These are phyloP conservation scores for Gossypium trilobum DNA, from an alignment of 441 rosid genomes.

Conservation along the genomic window DNA sequence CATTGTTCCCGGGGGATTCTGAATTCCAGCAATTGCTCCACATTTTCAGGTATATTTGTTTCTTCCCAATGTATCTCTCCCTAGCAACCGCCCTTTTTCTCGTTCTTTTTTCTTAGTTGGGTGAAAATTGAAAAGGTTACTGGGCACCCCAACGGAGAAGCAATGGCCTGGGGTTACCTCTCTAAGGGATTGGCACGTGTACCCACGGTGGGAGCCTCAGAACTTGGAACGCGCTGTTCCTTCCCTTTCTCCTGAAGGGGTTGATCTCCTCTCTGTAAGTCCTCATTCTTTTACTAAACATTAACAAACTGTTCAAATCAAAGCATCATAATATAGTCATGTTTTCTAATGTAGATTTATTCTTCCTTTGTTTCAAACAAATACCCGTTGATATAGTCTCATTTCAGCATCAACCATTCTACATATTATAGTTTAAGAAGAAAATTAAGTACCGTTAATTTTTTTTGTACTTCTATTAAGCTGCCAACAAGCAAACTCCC, in stretches of 20 bases:
- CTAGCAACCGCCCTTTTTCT: neutral
- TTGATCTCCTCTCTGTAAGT: conserved; percentile 72
- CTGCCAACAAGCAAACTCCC: neutral
- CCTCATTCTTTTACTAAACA: neutral
- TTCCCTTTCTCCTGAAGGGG: conserved; percentile 60
- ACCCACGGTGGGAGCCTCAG: conserved; percentile 86
- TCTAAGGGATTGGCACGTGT: conserved; percentile 84
- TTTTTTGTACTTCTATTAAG: neutral
- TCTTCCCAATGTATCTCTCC: neutral
- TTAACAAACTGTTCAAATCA: neutral
- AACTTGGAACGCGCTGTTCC: conserved; percentile 66
- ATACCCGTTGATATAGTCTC: neutral
- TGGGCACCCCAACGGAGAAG: conserved; percentile 85
- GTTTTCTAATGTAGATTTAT: neutral
- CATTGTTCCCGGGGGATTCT: conserved; percentile 85
- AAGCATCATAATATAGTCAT: neutral
- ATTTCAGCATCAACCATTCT: neutral
- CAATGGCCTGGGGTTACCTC: conserved; percentile 80
- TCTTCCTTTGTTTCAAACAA: neutral
- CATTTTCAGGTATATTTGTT: conserved; percentile 62
- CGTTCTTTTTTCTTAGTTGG: neutral
- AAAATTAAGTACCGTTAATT: neutral
- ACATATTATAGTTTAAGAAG: neutral
- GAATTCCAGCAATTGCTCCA: conserved; percentile 92
- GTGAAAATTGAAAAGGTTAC: conserved; percentile 35